Base-by-base conservation (phyloP, 495 filamentous ascomycete species). In the Pyrenopolyporus hunteri region DNA sequence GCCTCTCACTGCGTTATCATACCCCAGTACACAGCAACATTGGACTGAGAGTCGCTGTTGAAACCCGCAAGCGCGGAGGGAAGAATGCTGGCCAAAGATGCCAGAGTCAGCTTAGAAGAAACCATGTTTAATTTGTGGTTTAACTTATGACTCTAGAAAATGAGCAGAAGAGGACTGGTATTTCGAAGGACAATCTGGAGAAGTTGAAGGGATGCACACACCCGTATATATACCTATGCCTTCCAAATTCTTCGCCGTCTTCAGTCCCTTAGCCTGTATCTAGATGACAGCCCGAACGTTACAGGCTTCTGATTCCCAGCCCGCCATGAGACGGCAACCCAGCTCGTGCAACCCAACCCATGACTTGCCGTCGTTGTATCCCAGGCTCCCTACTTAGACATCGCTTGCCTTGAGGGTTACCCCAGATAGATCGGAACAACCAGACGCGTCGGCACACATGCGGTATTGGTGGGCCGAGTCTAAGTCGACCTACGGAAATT, bases 11-110 rank as follows among this genome's bases (percentile, higher is more conserved):
- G 7, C 6, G 26, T 51, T 11, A 42, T 43, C 70, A 57, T 73
- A 85, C 77, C 87, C 77, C 85, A 90, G 70, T 89, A 90, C 19
- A 89, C 74, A 17, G 82, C 84, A 61, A 89, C 67, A 67, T 88
- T 89, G 53, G 75, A 79, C n/a, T 76, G 78, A 3, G 78, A 71
- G 25, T 59, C 47, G 3, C 77, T 54, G 64, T 80, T 69, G 64
- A 87, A 83, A 43, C 80, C 83, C 46, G 79, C 79, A 46, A 59
- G 62, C 26, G 52, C 67, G 16, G 65, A 37, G 4, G 67, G 64
- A 23, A 72, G 49, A 55, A 68, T 61, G 67, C 61, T 66, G 69
- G 69, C 66, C 47, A 67, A 13, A 8, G 68, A 60, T 14, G 66
- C 66, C 66, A 69, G 32, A 31, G 31, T 62, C 9, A 62, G 25